Evolutionary conservation across 805 yeast species (phyloP).

Genomic region (Dipodascopsis uninucleata): DNA sequence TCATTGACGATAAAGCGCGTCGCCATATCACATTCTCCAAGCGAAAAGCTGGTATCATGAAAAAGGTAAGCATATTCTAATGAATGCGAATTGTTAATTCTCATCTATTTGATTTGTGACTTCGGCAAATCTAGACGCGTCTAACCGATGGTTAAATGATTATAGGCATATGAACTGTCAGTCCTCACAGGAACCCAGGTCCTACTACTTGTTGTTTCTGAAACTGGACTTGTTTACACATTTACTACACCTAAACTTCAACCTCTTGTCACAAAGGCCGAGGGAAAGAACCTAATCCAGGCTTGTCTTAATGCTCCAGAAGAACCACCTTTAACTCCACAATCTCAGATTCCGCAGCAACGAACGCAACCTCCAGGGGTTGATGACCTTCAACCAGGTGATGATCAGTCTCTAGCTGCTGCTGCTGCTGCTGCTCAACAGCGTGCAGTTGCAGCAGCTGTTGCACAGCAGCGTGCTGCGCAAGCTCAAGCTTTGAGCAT

Average conservation of each 20-base stretch:
- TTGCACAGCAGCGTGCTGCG: slow-evolving; percentile 11
- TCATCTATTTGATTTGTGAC: too few relatives aligned
- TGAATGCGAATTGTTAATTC: too few relatives aligned
- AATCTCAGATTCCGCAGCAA: background rate
- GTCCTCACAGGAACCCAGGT: slow-evolving; percentile 98
- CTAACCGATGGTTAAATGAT: background rate
- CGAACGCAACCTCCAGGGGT: slow-evolving; percentile 15
- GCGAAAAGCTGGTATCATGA: slow-evolving; percentile 98
- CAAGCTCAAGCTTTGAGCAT: slow-evolving; percentile 18
- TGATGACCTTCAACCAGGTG: slow-evolving; percentile 16
- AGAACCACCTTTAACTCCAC: slow-evolving; percentile 16
- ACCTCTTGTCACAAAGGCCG: slow-evolving; percentile 94
- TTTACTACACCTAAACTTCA: slow-evolving; percentile 98
- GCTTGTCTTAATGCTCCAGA: slow-evolving; percentile 91
- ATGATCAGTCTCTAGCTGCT: slow-evolving; percentile 11
- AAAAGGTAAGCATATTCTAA: slow-evolving; percentile 46
- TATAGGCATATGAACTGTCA: slow-evolving; percentile 84
- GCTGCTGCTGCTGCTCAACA: slow-evolving; percentile 14
- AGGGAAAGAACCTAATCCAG: slow-evolving; percentile 94
- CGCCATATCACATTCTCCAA: slow-evolving; percentile 97
- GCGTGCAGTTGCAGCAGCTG: slow-evolving; percentile 15
- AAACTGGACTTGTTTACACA: slow-evolving; percentile 97
- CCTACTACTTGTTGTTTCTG: slow-evolving; percentile 86
- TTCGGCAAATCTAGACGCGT: too few relatives aligned
- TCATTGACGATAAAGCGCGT: slow-evolving; percentile 95